Conservation (phyloP, 257 asterid species). For the Eucommia ulmoides region DNA sequence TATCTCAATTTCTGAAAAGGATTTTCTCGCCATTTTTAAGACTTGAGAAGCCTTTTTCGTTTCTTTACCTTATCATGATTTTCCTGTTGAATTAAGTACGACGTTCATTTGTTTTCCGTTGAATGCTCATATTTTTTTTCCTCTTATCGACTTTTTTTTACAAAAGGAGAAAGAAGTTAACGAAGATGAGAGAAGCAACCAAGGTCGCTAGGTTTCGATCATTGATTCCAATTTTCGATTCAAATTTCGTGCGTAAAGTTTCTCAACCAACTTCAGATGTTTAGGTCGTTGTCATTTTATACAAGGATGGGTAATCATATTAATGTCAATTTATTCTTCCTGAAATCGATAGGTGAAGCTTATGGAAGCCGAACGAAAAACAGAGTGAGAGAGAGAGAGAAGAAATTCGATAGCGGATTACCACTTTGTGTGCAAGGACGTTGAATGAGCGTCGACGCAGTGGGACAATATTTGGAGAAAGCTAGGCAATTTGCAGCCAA, state of each 20-base stretch:
- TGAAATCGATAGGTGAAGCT: too few relatives aligned
- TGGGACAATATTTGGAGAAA: slow-evolving; percentile 95
- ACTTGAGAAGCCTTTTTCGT: too few relatives aligned
- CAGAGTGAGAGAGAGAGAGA: slow-evolving; percentile 1
- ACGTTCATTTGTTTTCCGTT: too few relatives aligned
- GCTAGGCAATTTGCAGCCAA: slow-evolving; percentile 71
- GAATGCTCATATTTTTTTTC: too few relatives aligned
- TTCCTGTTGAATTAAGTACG: too few relatives aligned
- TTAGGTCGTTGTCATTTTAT: slow-evolving; percentile 82
- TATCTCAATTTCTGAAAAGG: too few relatives aligned
- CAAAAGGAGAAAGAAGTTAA: slow-evolving; percentile 86
- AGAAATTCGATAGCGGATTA: slow-evolving; percentile 58
- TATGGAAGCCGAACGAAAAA: background rate
- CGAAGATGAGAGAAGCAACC: too few relatives aligned
- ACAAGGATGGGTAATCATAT: slow-evolving; percentile 91
- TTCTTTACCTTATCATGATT: too few relatives aligned
- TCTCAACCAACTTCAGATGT: slow-evolving; percentile 89
- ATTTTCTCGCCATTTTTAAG: too few relatives aligned
- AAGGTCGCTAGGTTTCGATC: slow-evolving; percentile 80
- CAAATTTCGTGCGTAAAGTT: slow-evolving; percentile 93
- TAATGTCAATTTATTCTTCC: too few relatives aligned
- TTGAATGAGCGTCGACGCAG: slow-evolving; percentile 84
- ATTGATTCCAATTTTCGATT: slow-evolving; percentile 76
- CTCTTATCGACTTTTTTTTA: background rate
- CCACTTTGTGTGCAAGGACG: slow-evolving; percentile 80